Evolutionary conservation across 2,329 filamentous ascomycete genomes (phyloP), one percentile per base, ranked within the genome.

Genomic region (Sclerotinia sclerotiorum): DNA sequence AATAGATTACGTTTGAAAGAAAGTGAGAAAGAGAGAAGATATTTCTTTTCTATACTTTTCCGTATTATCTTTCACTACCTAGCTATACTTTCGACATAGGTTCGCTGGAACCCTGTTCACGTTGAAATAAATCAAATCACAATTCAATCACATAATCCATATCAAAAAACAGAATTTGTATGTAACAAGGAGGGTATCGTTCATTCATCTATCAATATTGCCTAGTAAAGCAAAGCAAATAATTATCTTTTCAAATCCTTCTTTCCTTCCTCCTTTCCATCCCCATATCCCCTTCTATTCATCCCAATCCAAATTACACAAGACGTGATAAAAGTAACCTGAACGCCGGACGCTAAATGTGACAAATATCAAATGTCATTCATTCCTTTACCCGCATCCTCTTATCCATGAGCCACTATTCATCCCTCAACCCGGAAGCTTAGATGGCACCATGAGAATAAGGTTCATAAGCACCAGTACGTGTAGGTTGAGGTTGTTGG

Each of bases 381-480:
- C 35, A 21, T 39, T 5, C 21, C 46, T 42, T 44, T 24, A 7
- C 48, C 24, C 32, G 17, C n/a, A 42, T 49, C 46, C 13, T 62
- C 46, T n/a, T 44, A 29, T n/a, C 46, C 48, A 35, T 13, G 44
- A 39, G 35, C 7, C 52, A 48, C 5, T 48, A 27, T 13, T 48
- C 3, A 54, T 19, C 57, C 5, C 6, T 48, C 42, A 35, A 42
- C 44, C 7, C 13, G 42, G 44, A 6, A 32, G 32, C 62, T 80
- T 83, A 88, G 58, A 81, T 80, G 56, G 82, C 82, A 69, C 78
- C 73, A 74, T 88, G 86, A 64, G 83, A 83, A 79, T 88, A 89
- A 48, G 87, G 87, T 83, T 89, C 87, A 78, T 89, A 89, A 51
- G 85, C 86, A 76, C 69, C 82, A 74, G 75, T 82, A 76, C 70